Evolutionary conservation across 169 alveolate genomes (phyloP).

Genomic region (Eimeria praecox): DNA sequence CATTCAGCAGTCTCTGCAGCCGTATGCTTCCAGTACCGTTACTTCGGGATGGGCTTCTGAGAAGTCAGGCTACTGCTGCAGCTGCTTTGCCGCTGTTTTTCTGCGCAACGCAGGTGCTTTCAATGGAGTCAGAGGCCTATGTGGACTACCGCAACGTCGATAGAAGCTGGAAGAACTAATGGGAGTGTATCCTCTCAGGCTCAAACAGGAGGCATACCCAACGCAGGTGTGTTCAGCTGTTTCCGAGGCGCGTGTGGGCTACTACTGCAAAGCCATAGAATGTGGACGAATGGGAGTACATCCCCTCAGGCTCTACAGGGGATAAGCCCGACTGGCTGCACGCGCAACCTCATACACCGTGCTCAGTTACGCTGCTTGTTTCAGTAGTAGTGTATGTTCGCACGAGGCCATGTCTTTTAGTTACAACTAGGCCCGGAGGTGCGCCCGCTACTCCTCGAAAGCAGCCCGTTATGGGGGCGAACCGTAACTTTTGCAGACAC

Average conservation of each 20-base stretch:
- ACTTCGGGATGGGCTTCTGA: background rate
- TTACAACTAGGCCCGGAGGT: background rate
- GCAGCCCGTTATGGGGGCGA: background rate
- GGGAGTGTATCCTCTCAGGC: no score
- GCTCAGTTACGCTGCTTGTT: background rate
- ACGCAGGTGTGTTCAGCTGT: no score
- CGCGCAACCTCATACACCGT: background rate
- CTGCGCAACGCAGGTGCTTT: slow-evolving; percentile 49
- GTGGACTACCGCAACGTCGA: slow-evolving; percentile 65
- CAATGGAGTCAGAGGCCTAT: slow-evolving; percentile 47
- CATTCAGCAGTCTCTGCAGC: background rate
- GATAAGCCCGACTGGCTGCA: background rate
- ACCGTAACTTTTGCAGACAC: background rate
- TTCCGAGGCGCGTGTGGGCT: no score
- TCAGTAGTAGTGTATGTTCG: background rate
- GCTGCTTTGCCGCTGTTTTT: background rate
- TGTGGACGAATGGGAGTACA: no score
- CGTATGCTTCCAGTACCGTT: background rate
- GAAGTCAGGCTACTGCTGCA: background rate
- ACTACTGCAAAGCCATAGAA: no score
- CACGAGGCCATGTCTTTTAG: background rate
- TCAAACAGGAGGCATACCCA: no score
- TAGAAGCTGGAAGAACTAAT: slow-evolving; percentile 22
- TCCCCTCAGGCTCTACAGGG: background rate
- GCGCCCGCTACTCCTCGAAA: background rate